Evolutionary conservation across 1,284 basidiomycete species (phyloP).

Genomic region (Naganishia albida): DNA sequence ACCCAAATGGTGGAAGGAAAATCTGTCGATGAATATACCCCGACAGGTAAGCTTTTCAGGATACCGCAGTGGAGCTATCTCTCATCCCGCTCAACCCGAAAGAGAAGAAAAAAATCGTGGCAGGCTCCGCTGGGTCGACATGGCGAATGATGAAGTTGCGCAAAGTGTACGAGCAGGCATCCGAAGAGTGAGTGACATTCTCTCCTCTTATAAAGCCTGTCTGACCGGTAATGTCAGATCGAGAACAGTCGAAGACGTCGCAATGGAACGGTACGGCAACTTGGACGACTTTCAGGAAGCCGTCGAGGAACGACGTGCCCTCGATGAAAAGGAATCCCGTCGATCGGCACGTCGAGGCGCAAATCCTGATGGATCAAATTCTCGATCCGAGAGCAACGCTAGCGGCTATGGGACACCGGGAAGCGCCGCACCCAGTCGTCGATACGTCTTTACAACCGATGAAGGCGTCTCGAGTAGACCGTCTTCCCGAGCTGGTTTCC

Average conservation of each 20-base stretch:
- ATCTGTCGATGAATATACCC: constrained; percentile 61
- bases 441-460: constrained; percentile 54
- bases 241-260: constrained; percentile 74
- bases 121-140: constrained; percentile 86
- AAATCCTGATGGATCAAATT: constrained; percentile 43
- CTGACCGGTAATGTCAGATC: constrained; percentile 46
- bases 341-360: constrained; percentile 54
- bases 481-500: constrained; percentile 74
- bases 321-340: constrained; percentile 75
- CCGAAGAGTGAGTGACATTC: constrained; percentile 64
- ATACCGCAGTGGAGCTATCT: not conserved
- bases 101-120: constrained; percentile 60
- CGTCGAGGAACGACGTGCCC: constrained; percentile 74
- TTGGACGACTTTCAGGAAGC: constrained; percentile 86
- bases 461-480: constrained; percentile 50
- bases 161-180: constrained; percentile 82
- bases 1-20: constrained; percentile 67
- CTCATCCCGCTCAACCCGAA: not conserved
- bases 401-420: constrained; percentile 31
- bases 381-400: constrained; percentile 57
- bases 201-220: not conserved
- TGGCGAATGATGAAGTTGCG: constrained; percentile 98
- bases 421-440: constrained; percentile 43
- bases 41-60: constrained; percentile 49
- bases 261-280: constrained; percentile 81